These are phyloP conservation scores for Colletotrichum gloeosporioides DNA, from an alignment of 2,329 filamentous ascomycete species.

Conservation along the genomic window DNA sequence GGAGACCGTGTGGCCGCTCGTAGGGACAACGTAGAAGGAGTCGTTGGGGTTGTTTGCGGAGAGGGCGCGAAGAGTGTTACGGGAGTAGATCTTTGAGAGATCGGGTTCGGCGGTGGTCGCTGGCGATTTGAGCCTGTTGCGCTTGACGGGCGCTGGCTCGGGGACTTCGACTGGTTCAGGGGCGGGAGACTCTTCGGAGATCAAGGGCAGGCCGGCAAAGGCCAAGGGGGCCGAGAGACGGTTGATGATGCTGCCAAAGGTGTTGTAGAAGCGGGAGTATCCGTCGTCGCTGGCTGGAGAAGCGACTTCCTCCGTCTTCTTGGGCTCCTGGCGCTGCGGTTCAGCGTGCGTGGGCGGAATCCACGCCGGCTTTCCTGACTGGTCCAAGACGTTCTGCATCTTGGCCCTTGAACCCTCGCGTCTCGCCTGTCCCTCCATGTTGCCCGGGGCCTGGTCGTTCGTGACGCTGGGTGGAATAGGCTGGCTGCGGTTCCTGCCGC, in stretches of 20 bases:
- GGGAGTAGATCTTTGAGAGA: constrained; percentile 82
- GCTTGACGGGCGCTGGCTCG: constrained; percentile 42
- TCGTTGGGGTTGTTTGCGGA: constrained; percentile 68
- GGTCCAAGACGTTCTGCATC: constrained; percentile 63
- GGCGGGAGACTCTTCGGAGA: constrained; percentile 48
- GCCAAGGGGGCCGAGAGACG: constrained; percentile 88
- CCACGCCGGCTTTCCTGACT: constrained; percentile 59
- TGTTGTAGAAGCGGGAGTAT: constrained; percentile 90
- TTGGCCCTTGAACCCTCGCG: constrained; percentile 54
- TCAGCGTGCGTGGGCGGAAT: constrained; percentile 46
- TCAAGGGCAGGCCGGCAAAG: constrained; percentile 88
- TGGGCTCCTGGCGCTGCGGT: constrained; percentile 26
- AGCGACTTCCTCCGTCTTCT: constrained; percentile 32
- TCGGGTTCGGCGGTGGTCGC: constrained; percentile 66
- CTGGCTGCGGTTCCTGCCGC: constrained; percentile 64
- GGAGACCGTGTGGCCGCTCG: constrained; percentile 87
- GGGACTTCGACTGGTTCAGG: constrained; percentile 38
- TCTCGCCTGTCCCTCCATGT: constrained; percentile 63
- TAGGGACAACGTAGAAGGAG: constrained; percentile 95
- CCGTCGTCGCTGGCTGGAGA: constrained; percentile 68
- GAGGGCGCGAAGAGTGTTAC: constrained; percentile 81
- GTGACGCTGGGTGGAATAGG: constrained; percentile 76
- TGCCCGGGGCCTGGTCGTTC: constrained; percentile 75
- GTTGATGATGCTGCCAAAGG: constrained; percentile 88
- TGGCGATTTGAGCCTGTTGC: constrained; percentile 39